phyloP scores from a whole-genome alignment of 192 early-diverging fungal species.

The Coemansia sp. region DNA sequence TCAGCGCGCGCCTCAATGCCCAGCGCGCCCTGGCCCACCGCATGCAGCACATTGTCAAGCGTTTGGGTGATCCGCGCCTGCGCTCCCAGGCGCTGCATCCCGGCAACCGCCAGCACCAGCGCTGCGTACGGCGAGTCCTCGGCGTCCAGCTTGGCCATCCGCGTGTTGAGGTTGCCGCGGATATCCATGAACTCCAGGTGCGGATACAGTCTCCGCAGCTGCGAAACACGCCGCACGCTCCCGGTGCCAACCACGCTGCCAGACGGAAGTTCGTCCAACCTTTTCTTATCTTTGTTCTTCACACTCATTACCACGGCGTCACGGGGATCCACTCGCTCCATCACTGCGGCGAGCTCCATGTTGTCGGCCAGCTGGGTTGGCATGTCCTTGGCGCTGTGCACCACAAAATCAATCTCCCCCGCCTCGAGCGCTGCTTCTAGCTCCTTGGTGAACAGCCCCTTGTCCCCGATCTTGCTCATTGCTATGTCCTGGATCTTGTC shows the following conservation, averaged over 20 bases:
- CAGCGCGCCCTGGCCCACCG: conserved; percentile 92
- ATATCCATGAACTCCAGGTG: conserved; percentile 76
- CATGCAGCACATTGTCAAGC: conserved; percentile 73
- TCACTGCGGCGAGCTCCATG: conserved; percentile 80
- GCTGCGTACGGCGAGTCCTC: conserved; percentile 66
- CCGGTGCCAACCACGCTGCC: conserved; percentile 87
- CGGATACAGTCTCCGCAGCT: conserved; percentile 79
- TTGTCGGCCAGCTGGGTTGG: conserved; percentile 81
- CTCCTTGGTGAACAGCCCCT: conserved; percentile 90
- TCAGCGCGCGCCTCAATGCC: conserved; percentile 77
- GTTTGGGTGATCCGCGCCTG: conserved; percentile 70
- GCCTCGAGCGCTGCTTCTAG: conserved; percentile 76
- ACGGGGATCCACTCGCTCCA: conserved; percentile 87
- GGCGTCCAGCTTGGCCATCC: conserved; percentile 82
- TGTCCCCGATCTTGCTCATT: conserved; percentile 88
- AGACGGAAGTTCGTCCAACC: conserved; percentile 64
- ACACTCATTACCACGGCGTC: conserved; percentile 79
- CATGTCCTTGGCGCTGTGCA: conserved; percentile 94
- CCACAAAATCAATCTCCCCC: conserved; percentile 76
- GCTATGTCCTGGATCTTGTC: conserved; percentile 85
- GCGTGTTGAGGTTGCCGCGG: conserved; percentile 82
- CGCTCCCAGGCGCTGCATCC: conserved; percentile 72
- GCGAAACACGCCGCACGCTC: conserved; percentile 84
- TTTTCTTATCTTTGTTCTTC: conserved; percentile 28
- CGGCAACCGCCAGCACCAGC: conserved; percentile 85